Percentiles rank a stretch among this genome's conserved stretches.
Conservation (phyloP, 2,329 filamentous ascomycete species). For the Rosellinia necatrix region DNA sequence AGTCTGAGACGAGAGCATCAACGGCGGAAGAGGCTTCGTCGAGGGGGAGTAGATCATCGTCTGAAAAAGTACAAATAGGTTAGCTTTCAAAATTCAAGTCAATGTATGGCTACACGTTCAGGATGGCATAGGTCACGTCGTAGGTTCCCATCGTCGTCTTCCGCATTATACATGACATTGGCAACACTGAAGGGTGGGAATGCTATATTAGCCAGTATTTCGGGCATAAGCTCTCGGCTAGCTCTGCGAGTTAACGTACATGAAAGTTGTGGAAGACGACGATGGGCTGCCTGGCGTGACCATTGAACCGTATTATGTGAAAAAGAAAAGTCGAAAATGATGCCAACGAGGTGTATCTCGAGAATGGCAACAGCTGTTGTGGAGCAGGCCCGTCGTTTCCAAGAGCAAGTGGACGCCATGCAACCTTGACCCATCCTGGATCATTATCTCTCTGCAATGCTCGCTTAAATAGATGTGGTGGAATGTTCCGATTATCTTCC, state of each 20-base stretch:
- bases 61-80: conserved; percentile 55
- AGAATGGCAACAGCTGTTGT: conserved; percentile 38
- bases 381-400: conserved; percentile 42
- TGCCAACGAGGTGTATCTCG: conserved; percentile 39
- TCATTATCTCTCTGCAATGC: conserved; percentile 48
- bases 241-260: conserved; percentile 67
- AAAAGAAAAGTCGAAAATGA: conserved; percentile 32
- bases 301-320: conserved; percentile 38
- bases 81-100: conserved; percentile 33
- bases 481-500: conserved; percentile 40
- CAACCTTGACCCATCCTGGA: conserved; percentile 41
- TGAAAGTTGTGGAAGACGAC: conserved; percentile 68
- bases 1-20: conserved; percentile 70
- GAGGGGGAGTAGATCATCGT: conserved; percentile 64
- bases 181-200: conserved; percentile 48
- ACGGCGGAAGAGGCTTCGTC: conserved; percentile 68
- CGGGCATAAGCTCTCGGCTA: conserved; percentile 43
- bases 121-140: conserved; percentile 53
- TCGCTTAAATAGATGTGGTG: conserved; percentile 51
- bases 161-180: conserved; percentile 49
- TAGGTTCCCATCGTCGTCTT: conserved; percentile 67
- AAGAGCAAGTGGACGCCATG: conserved; percentile 45
- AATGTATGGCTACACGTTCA: conserved; percentile 34
- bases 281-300: conserved; percentile 68
- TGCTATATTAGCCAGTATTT: conserved; percentile 55